Conservation (phyloP, 768 basidiomycete genomes). For the Naganishia friedmannii region DNA sequence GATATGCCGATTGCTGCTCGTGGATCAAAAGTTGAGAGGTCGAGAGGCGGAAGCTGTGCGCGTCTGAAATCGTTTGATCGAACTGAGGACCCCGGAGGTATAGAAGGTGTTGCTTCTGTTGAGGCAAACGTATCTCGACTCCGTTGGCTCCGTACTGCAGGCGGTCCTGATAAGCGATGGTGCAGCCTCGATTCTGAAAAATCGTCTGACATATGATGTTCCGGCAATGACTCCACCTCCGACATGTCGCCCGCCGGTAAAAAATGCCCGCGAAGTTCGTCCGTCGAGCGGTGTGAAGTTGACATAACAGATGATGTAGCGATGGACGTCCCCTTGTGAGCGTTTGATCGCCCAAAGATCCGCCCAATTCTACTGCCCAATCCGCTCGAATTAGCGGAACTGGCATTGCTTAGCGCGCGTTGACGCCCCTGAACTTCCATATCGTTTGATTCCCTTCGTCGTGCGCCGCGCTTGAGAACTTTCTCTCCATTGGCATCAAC, state of each 20-base stretch:
- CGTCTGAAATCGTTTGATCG: conserved; percentile 6
- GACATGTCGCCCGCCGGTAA: conserved; percentile 5
- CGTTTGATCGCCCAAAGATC: conserved; percentile 40
- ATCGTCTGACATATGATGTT: conserved; percentile 17
- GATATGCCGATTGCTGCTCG: conserved; percentile 20
- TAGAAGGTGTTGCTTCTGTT: not conserved
- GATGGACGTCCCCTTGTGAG: conserved; percentile 33
- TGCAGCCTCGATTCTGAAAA: not conserved
- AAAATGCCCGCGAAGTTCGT: conserved; percentile 17
- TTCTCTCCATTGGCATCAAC: conserved; percentile 12
- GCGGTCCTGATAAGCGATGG: not conserved
- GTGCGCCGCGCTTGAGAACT: not conserved
- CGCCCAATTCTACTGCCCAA: conserved; percentile 42
- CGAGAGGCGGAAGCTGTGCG: conserved; percentile 19
- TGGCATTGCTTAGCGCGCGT: conserved; percentile 46
- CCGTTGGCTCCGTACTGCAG: not conserved
- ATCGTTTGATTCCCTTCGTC: conserved; percentile 6
- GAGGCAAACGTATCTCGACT: conserved; percentile 23
- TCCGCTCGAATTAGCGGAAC: conserved; percentile 30
- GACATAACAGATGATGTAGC: conserved; percentile 7
- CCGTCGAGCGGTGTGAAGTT: conserved; percentile 9
- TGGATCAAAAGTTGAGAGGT: conserved; percentile 13
- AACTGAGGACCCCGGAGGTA: not conserved
- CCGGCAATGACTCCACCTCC: conserved; percentile 16
- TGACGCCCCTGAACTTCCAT: conserved; percentile 32